A percentile compares a stretch with the other conserved stretches of the same genome.
Evolutionary conservation across 371 early-diverging fungal genomes (phyloP).

Genomic region (Apophysomyces sp.): DNA sequence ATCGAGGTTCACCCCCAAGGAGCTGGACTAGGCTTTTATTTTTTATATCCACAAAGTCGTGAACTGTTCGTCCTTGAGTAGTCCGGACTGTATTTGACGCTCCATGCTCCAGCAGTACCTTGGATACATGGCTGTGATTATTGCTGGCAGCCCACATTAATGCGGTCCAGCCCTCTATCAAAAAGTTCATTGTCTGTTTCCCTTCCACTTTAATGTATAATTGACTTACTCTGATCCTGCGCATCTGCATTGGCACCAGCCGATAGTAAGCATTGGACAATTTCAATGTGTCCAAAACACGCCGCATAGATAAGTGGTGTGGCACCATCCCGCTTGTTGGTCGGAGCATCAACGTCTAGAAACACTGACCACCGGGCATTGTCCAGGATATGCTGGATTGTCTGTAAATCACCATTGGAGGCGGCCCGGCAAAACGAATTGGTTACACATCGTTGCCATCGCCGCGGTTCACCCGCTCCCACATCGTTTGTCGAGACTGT

Average conservation of each 20-base stretch:
- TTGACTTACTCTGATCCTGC: slow-evolving; percentile 72
- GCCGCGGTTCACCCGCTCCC: background rate
- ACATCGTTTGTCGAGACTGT: background rate
- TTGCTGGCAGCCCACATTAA: slow-evolving; percentile 90
- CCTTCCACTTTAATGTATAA: background rate
- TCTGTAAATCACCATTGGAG: slow-evolving; percentile 18
- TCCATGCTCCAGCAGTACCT: slow-evolving; percentile 67
- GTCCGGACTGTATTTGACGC: slow-evolving; percentile 64
- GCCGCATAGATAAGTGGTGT: slow-evolving; percentile 84
- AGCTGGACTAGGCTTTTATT: slow-evolving; percentile 24
- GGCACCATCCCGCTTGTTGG: slow-evolving; percentile 54
- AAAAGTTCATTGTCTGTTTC: background rate
- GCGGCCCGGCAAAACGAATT: slow-evolving; percentile 14
- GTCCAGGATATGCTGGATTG: slow-evolving; percentile 11
- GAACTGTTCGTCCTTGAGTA: slow-evolving; percentile 64
- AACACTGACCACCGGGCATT: background rate
- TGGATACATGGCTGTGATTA: slow-evolving; percentile 62
- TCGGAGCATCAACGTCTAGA: slow-evolving; percentile 14
- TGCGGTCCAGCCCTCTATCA: slow-evolving; percentile 88
- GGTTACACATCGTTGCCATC: slow-evolving; percentile 1
- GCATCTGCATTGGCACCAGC: slow-evolving; percentile 73
- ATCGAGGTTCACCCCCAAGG: background rate
- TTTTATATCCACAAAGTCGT: slow-evolving; percentile 58
- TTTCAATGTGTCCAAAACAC: slow-evolving; percentile 79
- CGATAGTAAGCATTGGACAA: slow-evolving; percentile 62